phyloP scores from a whole-genome alignment of 805 yeast genomes.

The Lipomyces lipofer region DNA sequence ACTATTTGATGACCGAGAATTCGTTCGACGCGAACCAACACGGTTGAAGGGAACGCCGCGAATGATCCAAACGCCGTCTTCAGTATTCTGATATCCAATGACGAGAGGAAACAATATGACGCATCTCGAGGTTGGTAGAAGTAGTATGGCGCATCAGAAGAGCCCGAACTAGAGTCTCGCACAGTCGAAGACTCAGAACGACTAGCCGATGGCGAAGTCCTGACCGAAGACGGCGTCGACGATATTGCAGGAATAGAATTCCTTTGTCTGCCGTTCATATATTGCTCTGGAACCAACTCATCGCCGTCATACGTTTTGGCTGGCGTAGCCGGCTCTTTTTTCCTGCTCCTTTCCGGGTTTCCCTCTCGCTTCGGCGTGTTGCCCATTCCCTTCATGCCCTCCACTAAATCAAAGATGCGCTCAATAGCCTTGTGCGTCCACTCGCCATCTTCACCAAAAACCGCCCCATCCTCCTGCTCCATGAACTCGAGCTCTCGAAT shows the following conservation, averaged over 20 bases:
- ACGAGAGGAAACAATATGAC: slow-evolving; percentile 67
- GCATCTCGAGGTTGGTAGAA: slow-evolving; percentile 79
- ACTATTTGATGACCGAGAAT: slow-evolving; percentile 65
- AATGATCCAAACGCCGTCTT: slow-evolving; percentile 62
- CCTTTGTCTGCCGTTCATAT: neutral
- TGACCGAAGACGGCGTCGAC: neutral
- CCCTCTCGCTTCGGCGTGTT: slow-evolving; percentile 12
- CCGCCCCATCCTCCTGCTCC: slow-evolving; percentile 55
- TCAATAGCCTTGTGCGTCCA: slow-evolving; percentile 57
- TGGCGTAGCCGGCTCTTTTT: neutral
- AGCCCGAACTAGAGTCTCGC: slow-evolving; percentile 3
- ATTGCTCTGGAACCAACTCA: slow-evolving; percentile 6
- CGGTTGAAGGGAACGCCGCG: slow-evolving; percentile 63
- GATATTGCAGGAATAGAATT: slow-evolving; percentile 7
- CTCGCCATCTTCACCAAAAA: slow-evolving; percentile 61
- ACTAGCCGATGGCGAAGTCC: slow-evolving; percentile 3
- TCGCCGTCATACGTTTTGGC: neutral
- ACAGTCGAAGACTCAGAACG: slow-evolving; percentile 6
- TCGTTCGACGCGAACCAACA: slow-evolving; percentile 66
- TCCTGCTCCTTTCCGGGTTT: neutral
- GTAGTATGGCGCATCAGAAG: slow-evolving; percentile 49
- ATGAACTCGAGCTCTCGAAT: slow-evolving; percentile 53
- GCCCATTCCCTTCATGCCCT: slow-evolving; percentile 41
- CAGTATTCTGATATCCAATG: slow-evolving; percentile 76
- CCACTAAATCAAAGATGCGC: slow-evolving; percentile 53